phyloP scores from a whole-genome alignment of 1,284 basidiomycete genomes.

The Cutaneotrichosporon mucoides region DNA sequence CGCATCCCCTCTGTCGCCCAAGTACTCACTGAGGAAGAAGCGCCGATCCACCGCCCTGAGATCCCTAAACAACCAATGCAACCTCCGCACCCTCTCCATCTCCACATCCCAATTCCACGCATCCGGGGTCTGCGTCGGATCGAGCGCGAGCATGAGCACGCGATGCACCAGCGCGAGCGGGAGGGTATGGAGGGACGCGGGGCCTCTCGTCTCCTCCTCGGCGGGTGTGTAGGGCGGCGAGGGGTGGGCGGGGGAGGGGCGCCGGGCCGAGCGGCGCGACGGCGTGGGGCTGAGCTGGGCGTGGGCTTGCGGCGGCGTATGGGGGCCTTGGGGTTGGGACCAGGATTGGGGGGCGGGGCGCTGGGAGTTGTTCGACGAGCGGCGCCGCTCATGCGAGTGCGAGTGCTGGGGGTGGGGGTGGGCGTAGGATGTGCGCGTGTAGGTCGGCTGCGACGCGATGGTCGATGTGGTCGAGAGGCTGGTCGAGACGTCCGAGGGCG shows the following conservation, averaged over 20 bases:
- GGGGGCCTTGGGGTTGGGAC: too few relatives aligned
- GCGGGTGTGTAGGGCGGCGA: conserved; percentile 1
- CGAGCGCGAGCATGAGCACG: conserved; percentile 34
- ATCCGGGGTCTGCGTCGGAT: conserved; percentile 33
- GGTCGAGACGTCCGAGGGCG: too few relatives aligned
- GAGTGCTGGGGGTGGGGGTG: too few relatives aligned
- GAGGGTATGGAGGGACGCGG: conserved; percentile 8
- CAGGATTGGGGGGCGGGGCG: too few relatives aligned
- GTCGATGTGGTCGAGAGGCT: too few relatives aligned
- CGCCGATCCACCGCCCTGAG: conserved; percentile 33
- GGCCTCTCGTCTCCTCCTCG: background rate
- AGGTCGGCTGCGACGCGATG: too few relatives aligned
- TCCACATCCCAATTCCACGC: conserved; percentile 28
- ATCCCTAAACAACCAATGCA: conserved; percentile 30
- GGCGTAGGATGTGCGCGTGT: too few relatives aligned
- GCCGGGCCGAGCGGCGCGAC: background rate
- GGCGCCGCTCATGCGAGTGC: too few relatives aligned
- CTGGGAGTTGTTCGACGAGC: too few relatives aligned
- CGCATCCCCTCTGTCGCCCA: too few relatives aligned
- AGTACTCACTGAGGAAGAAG: conserved; percentile 43
- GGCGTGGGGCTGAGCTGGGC: too few relatives aligned
- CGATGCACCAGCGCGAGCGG: conserved; percentile 35
- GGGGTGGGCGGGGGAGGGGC: background rate
- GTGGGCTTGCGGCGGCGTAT: too few relatives aligned
- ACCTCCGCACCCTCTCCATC: conserved; percentile 31